Evolutionary conservation across 1,284 basidiomycete species (phyloP), one percentile per base, ranked within the genome.

Genomic region (Caloboletus firmus): DNA sequence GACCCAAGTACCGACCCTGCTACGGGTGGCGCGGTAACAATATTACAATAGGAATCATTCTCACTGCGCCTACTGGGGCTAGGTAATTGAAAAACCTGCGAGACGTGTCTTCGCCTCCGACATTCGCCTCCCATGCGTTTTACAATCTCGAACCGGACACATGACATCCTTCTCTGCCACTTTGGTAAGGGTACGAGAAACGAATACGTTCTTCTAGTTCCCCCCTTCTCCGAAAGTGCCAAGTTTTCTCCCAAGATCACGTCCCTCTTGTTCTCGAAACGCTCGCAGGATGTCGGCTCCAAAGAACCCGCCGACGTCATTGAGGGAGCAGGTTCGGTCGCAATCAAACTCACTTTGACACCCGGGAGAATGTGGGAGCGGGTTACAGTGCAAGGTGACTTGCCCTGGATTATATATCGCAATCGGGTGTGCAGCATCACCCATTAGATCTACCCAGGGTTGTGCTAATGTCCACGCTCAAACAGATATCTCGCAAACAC

Each of bases 381-480:
- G 28, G 59, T 84, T 13, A 49, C 64, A 1, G 65, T 76, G 8
- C 70, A 73, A 9, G 66, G 74, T 10, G 72, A 72, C 31, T 82
- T 74, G 59, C 79, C 78, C n/a, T 88, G 83, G 83, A 67, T 73
- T 42, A 65, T 86, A 31, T 87, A 82, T 61, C 71, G 75, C 42
- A 75, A 72, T 58, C 76, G 74, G 65, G 85, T 86, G 56, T 48
- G 77, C 62, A 39, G 17, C 40, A 10, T 54, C 26, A 20, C 44
- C 11, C 39, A 17, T 12, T 30, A 26, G n/a, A 30, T 34, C 17
- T 26, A 17, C 41, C 41, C 34, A 45, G 50, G 28, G 47, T 50
- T 40, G 48, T 47, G 36, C 54, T 58, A 6, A 67, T 34, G 35
- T 20, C 0, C 22, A 12, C 48, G 30, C 22, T 17, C 7, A 17